Evolutionary conservation across 768 basidiomycete species (phyloP).

Genomic region (Sarcomyxa edulis): DNA sequence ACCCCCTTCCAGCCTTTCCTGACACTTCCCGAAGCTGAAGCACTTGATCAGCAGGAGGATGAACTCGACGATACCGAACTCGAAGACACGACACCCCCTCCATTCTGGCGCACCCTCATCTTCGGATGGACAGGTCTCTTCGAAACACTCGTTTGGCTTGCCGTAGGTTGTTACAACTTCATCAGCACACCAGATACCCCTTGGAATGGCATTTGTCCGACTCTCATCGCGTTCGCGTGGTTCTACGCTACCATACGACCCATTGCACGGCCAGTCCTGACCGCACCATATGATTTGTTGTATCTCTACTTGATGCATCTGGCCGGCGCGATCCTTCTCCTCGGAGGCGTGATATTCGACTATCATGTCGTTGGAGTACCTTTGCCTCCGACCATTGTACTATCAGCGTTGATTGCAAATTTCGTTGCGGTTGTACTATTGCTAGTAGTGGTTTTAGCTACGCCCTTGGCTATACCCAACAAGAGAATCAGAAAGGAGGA

Average conservation of each 20-base stretch:
- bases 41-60: conserved; percentile 27
- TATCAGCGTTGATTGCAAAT: conserved; percentile 33
- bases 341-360: conserved; percentile 54
- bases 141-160: conserved; percentile 55
- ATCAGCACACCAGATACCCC: conserved; percentile 25
- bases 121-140: conserved; percentile 51
- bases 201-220: conserved; percentile 32
- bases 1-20: conserved; percentile 37
- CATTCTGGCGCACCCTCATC: conserved; percentile 58
- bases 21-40: conserved; percentile 52
- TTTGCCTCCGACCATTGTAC: conserved; percentile 27
- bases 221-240: conserved; percentile 57
- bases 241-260: conserved; percentile 59
- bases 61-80: conserved; percentile 16
- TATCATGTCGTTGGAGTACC: conserved; percentile 35
- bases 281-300: conserved; percentile 62
- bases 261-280: conserved; percentile 45
- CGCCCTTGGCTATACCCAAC: conserved; percentile 68
- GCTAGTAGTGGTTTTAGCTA: conserved; percentile 42
- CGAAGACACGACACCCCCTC: conserved; percentile 18
- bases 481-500: conserved; percentile 41
- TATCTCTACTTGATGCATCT: conserved; percentile 49
- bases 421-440: conserved; percentile 36
- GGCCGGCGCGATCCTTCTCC: conserved; percentile 36
- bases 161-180: conserved; percentile 49